Evolutionary conservation across 2,329 filamentous ascomycete species (phyloP), one percentile per base, ranked within the genome.

Genomic region (Passalora sequoiae): DNA sequence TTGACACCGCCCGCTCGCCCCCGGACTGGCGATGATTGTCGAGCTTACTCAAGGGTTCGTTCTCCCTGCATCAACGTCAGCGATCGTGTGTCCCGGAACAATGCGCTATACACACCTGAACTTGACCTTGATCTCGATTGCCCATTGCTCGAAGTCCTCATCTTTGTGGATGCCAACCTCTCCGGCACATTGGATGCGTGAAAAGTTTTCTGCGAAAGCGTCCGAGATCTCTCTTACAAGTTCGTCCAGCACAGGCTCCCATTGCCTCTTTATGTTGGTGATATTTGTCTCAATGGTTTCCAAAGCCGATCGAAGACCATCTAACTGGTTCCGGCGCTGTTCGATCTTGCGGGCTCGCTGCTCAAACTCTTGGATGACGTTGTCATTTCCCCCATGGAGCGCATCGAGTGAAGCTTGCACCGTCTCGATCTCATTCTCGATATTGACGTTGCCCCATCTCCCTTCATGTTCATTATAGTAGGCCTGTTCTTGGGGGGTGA

Each of bases 1-100:
- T 98, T 16, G 88, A 94, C 16, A 98, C 91, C 17, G 92, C 88
- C 47, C 92, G 84, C 70, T 98, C 92, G 52, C 92, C 92, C 58
- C 92, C 92, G 1, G 91, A 97, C 66, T 98, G 92, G 4, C 92
- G 86, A 64, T 97, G 89, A 32, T 87, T 84, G 58, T 94, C 85
- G 17, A 98, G 81, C 21, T 89, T 73, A 49, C 91, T 87, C 4
- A 97, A 80, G 3, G 77, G 78, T 64, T 97, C 92, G 61, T 83
- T 80, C 60, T 91, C 84, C 41, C 83, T 84, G 64, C 53, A 8
- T 10, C 8, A 25, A 37, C 7, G 35, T 50, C 21, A 53, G 51
- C 56, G 47, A 40, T 10, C 28, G n/a, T 21, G 9, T 35, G 28
- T 10, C 6, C 20, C n/a, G 10, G 19, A 16, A 7, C 15, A 15